Conservation (phyloP, 371 early-diverging fungal species). For the Choanephora cucurbitarum region DNA sequence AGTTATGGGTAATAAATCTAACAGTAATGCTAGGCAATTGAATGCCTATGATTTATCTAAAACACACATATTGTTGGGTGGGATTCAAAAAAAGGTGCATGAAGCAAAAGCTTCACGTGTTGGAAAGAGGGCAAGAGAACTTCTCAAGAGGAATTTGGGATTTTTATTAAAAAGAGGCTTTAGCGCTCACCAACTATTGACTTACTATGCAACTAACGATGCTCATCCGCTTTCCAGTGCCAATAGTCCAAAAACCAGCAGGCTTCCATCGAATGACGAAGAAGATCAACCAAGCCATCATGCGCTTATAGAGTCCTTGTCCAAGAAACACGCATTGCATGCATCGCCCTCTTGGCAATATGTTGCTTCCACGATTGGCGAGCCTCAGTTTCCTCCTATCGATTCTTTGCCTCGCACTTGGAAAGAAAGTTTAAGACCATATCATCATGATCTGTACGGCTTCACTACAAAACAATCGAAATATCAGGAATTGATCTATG, state of each 20-base stretch:
- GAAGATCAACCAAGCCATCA: slow-evolving; percentile 14
- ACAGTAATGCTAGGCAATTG: slow-evolving; percentile 1
- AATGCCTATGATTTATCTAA: slow-evolving; percentile 7
- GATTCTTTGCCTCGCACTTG: slow-evolving; percentile 22
- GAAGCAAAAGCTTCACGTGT: slow-evolving; percentile 19
- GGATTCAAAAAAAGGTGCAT: slow-evolving; percentile 15
- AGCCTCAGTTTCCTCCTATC: slow-evolving; percentile 10
- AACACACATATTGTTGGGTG: slow-evolving; percentile 15
- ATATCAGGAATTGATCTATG: slow-evolving; percentile 70
- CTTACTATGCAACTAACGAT: slow-evolving; percentile 11
- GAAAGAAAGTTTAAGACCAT: slow-evolving; percentile 21
- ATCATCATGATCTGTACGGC: slow-evolving; percentile 3
- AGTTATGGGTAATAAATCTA: slow-evolving; percentile 27
- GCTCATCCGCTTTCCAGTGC: not conserved
- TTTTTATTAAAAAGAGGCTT: slow-evolving; percentile 19
- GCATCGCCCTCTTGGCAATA: slow-evolving; percentile 19
- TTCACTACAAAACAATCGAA: slow-evolving; percentile 33
- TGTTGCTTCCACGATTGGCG: slow-evolving; percentile 11
- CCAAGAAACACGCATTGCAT: slow-evolving; percentile 12
- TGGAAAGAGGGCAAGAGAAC: slow-evolving; percentile 19
- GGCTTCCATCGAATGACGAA: slow-evolving; percentile 9
- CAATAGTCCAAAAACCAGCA: not conserved
- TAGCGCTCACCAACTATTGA: slow-evolving; percentile 10
- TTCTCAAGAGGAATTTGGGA: slow-evolving; percentile 19
- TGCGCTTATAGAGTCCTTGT: slow-evolving; percentile 2